Percentiles rank a stretch among this genome's conserved stretches.
Conservation (phyloP, 1,284 basidiomycete species). For the Vanrija sp. region DNA sequence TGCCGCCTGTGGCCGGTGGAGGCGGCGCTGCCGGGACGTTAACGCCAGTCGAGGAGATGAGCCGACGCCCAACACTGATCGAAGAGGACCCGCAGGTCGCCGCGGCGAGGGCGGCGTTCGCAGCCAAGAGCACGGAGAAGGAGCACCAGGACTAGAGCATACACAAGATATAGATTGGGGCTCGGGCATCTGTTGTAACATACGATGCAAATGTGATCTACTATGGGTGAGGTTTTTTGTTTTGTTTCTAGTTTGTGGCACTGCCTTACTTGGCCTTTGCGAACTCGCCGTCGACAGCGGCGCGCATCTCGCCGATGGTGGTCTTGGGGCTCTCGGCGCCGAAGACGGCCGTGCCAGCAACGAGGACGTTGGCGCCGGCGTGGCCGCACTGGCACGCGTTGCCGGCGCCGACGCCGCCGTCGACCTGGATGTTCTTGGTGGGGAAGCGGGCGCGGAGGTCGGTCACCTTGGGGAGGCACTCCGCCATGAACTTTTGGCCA, state of each 20-base stretch:
- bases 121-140: too few species aligned
- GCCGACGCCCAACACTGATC: neutral
- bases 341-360: conserved; percentile 96
- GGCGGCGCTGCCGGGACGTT: neutral
- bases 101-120: too few species aligned
- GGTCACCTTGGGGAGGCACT: conserved; percentile 74
- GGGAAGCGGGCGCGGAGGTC: conserved; percentile 86
- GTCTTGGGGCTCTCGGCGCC: conserved; percentile 70
- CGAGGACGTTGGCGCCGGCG: conserved; percentile 95
- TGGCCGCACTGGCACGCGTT: conserved; percentile 86
- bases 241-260: neutral
- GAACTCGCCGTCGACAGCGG: conserved; percentile 60
- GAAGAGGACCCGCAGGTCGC: neutral
- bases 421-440: conserved; percentile 88
- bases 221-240: too few species aligned
- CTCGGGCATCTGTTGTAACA: too few species aligned
- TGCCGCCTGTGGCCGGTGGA: too few species aligned
- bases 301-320: conserved; percentile 70
- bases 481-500: conserved; percentile 93
- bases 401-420: conserved; percentile 90
- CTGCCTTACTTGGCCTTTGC: conserved; percentile 5
- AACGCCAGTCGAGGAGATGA: neutral
- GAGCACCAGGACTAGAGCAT: too few species aligned
- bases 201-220: too few species aligned
- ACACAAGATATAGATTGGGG: too few species aligned